Evolutionary conservation across 805 yeast genomes (phyloP), one percentile per base, ranked within the genome.

Genomic region (Allodekkera sacchari): DNA sequence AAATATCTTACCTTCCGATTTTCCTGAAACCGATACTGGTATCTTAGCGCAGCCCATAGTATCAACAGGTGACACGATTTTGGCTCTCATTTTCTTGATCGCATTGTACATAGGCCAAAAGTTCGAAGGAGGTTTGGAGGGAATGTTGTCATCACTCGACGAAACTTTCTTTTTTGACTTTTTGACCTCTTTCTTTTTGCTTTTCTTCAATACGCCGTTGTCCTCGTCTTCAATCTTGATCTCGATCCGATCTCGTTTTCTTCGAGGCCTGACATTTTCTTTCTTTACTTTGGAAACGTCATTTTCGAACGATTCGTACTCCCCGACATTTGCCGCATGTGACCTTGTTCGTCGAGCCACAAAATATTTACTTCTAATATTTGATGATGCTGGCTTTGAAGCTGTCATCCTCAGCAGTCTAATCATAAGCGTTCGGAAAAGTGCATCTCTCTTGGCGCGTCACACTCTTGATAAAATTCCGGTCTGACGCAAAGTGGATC

Each of bases 21-120:
- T 38, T 3, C 47, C 57, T 6, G 68, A 55, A 12, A 71, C 59
- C 4, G 65, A 53, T 15, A 61, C 57, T 0, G 77, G 73, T 30
- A 72, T 63, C 18, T 64, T 63, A 16, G 81, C 87, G 52, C 95
- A 85, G 5, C 96, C 96, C 70, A 83, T 75, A 0, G 76, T 66
- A 50, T 88, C 96, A 2, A 88, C 96, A 0, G 96, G 96, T 0
- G 96, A 75, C n/a, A 58, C 54, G 10, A 79, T 64, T 31, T 64
- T 63, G 4, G 65, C 44, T 37, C 96, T 64, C 92, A 85, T 82
- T 15, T 55, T 58, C 33, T 76, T 74, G 21, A 87, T 62, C 37
- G 64, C 71, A 31, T 73, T 60, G 45, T 79, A 81, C 27, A 79
- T 68, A 2, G 64, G 60, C 37, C 59, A 53, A 61, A 81, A 82